Percentiles rank a stretch among this genome's conserved stretches.
phyloP scores from a whole-genome alignment of 495 filamentous ascomycete genomes.

The Lophiotrema nucula region DNA sequence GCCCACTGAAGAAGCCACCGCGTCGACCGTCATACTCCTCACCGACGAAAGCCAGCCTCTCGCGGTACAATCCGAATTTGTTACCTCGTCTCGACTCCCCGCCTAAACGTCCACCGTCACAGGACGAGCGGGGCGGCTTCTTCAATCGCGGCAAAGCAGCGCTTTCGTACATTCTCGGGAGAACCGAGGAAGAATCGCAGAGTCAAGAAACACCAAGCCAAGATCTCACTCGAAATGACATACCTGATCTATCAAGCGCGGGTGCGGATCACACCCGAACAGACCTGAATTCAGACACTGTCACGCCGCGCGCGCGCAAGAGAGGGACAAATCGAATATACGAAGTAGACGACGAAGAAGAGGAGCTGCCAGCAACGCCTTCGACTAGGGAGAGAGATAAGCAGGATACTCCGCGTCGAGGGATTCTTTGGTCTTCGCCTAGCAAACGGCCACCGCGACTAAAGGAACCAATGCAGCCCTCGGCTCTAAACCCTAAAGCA shows the following conservation, averaged over 20 bases:
- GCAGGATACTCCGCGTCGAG: slow-evolving; percentile 28
- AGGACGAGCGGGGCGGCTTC: slow-evolving; percentile 4
- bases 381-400: not conserved
- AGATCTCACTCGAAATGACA: too few relatives aligned
- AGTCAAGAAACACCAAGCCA: not conserved
- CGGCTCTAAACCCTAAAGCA: too few relatives aligned
- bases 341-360: slow-evolving; percentile 22
- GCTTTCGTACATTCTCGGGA: slow-evolving; percentile 16
- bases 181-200: not conserved
- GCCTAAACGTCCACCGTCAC: slow-evolving; percentile 6
- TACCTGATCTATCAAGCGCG: slow-evolving; percentile 3
- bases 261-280: slow-evolving; percentile 1
- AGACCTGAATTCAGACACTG: not conserved
- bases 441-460: slow-evolving; percentile 24
- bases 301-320: slow-evolving; percentile 6
- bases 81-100: slow-evolving; percentile 16
- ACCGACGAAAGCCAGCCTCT: slow-evolving; percentile 37
- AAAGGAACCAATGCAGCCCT: slow-evolving; percentile 18
- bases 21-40: slow-evolving; percentile 35
- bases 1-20: slow-evolving; percentile 21
- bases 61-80: slow-evolving; percentile 35
- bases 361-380: slow-evolving; percentile 25
- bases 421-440: slow-evolving; percentile 33
- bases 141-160: slow-evolving; percentile 21
- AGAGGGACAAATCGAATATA: not conserved